Base-by-base conservation (phyloP, 2,329 filamentous ascomycete genomes). In the Ophiobolus disseminans region DNA sequence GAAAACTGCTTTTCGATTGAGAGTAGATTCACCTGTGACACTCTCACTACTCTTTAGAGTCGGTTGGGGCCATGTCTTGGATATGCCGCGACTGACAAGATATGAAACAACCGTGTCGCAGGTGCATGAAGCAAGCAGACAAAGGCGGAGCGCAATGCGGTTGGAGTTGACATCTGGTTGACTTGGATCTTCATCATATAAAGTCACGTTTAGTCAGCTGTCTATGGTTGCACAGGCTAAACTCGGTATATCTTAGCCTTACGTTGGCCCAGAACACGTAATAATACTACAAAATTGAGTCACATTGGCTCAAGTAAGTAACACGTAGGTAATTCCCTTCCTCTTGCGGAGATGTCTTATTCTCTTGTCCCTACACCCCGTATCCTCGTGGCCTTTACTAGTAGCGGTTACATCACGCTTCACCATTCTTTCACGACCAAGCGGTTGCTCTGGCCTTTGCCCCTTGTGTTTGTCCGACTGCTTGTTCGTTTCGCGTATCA, bases 191-290 rank as follows among this genome's bases (percentile, higher is more conserved):
- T 25, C 23, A 26, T 26, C 22, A 39, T 17, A 19, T n/a, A 9
- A 19, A 7, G 11, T 21, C 38, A 43, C 20, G 20, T 34, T 31
- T 51, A 48, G 53, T 56, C 47, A 55, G 45, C 37, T 42, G 37
- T 45, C 13, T n/a, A 47, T 31, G 19, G 43, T 56, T 23, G 44
- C 37, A 44, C 37, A 42, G 39, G 40, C 63, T 64, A 61, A 59
- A 46, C 45, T 53, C 32, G 35, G 14, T 28, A 41, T 60, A 57
- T 62, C 53, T 66, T 62, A 67, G 61, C 62, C 63, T 44, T 68
- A 66, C 50, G 56, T 52, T 57, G 48, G 52, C 61, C 63, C 57
- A 65, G 63, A 63, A 58, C 59, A 55, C 57, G 40, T 50, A 38
- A 58, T 57, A 47, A 54, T 52, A 53, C 48, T 37, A 50, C 38